Evolutionary conservation across 116 monocot genomes (phyloP).

Genomic region (Iris pallida): DNA sequence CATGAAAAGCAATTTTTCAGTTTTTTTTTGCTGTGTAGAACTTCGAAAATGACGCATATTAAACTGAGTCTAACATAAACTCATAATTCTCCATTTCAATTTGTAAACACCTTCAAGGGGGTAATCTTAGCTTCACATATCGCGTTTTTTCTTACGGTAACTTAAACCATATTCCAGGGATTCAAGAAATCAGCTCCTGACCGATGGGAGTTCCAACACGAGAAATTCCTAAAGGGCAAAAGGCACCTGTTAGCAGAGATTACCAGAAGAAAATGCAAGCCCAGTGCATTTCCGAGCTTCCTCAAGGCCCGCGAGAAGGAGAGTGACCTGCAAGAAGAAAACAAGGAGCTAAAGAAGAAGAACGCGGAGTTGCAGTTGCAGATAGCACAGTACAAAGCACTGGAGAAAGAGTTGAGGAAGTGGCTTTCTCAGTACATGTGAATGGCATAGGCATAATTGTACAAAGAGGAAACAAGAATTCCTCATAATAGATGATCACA

Average conservation of each 20-base stretch:
- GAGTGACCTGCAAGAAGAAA: conserved; percentile 6
- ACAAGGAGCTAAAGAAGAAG: conserved; percentile 13
- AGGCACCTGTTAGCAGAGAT: conserved; percentile 13
- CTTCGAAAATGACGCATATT: too few relatives aligned
- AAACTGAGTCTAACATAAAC: too few relatives aligned
- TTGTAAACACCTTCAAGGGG: too few relatives aligned
- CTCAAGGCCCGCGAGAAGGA: conserved; percentile 9
- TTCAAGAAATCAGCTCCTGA: conserved; percentile 25
- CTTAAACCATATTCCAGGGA: conserved; percentile 6
- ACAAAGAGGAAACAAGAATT: too few relatives aligned
- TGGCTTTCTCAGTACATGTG: not conserved
- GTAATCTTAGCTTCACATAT: too few relatives aligned
- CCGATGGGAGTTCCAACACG: conserved; percentile 31
- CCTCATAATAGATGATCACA: too few relatives aligned
- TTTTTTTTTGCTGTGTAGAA: too few relatives aligned
- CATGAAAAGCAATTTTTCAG: too few relatives aligned
- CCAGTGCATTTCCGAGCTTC: conserved; percentile 16
- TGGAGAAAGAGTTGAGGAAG: conserved; percentile 9
- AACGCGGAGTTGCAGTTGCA: conserved; percentile 15
- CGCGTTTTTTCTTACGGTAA: too few relatives aligned
- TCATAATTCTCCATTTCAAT: too few relatives aligned
- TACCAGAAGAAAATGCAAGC: conserved; percentile 9
- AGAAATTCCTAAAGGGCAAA: conserved; percentile 20
- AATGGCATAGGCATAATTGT: too few relatives aligned
- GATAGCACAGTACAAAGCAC: conserved; percentile 11